A percentile compares a stretch with the other conserved stretches of the same genome.
Evolutionary conservation across 352 stramenopile genomes (phyloP).

Genomic region (Pythium monospermum): DNA sequence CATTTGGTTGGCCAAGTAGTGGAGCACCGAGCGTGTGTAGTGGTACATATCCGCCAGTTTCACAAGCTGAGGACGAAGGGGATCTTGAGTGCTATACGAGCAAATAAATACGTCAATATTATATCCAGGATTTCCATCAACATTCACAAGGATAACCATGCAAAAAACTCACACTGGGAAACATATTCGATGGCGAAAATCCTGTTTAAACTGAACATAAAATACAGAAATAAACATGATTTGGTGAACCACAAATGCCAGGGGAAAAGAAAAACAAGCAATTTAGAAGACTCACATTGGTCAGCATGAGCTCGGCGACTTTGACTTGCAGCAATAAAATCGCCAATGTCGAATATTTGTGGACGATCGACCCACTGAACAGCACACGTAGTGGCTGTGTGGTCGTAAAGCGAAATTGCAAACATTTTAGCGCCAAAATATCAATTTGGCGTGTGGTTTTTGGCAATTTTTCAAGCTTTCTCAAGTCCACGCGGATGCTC

Average conservation of each 20-base stretch:
- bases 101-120: background rate
- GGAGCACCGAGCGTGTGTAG: conserved; percentile 62
- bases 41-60: conserved; percentile 69
- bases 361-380: conserved; percentile 50
- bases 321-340: conserved; percentile 65
- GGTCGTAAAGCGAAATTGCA: conserved; percentile 50
- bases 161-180: conserved; percentile 37
- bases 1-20: conserved; percentile 62
- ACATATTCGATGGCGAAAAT: conserved; percentile 42
- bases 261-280: too few relatives aligned
- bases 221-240: background rate
- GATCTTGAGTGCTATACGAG: conserved; percentile 33
- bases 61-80: conserved; percentile 40
- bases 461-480: conserved; percentile 34
- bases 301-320: conserved; percentile 40
- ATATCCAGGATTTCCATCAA: background rate
- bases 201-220: conserved; percentile 47
- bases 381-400: conserved; percentile 51
- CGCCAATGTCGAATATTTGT: conserved; percentile 57
- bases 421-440: conserved; percentile 47
- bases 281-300: conserved; percentile 39
- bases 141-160: background rate
- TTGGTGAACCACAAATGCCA: too few relatives aligned
- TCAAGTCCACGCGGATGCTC: conserved; percentile 46
- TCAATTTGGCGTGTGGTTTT: conserved; percentile 34